Evolutionary conservation across 2,329 filamentous ascomycete species (phyloP).

Genomic region (Neofusicoccum laricinum): DNA sequence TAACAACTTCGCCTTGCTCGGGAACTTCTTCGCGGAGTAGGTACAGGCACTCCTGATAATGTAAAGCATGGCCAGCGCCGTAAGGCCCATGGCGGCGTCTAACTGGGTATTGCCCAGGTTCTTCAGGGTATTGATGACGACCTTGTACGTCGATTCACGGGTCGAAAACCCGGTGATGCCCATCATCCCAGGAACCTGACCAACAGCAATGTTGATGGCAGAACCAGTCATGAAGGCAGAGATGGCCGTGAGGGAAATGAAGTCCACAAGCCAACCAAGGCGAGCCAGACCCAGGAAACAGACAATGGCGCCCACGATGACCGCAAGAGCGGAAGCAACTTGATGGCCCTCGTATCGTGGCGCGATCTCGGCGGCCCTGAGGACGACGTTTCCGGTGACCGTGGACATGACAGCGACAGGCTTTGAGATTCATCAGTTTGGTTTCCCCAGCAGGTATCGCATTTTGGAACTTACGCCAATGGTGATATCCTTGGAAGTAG

Average conservation of each 20-base stretch:
- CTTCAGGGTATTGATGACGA: conserved; percentile 83
- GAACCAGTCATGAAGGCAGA: conserved; percentile 98
- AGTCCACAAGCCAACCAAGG: conserved; percentile 85
- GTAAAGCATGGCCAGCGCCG: conserved; percentile 77
- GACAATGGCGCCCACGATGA: conserved; percentile 78
- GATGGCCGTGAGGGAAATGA: conserved; percentile 87
- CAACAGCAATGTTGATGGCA: conserved; percentile 80
- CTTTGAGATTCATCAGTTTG: conserved; percentile 38
- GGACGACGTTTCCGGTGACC: conserved; percentile 78
- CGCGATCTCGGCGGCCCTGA: conserved; percentile 55
- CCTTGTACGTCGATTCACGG: conserved; percentile 73
- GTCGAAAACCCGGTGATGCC: conserved; percentile 74
- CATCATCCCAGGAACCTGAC: conserved; percentile 79
- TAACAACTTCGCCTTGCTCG: conserved; percentile 67
- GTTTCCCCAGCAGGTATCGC: neutral
- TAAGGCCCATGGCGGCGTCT: conserved; percentile 84
- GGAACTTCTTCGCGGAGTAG: conserved; percentile 65
- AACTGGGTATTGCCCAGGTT: conserved; percentile 64
- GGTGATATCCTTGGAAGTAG: conserved; percentile 97
- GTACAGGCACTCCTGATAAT: conserved; percentile 60
- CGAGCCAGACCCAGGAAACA: conserved; percentile 75
- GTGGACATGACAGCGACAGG: conserved; percentile 96
- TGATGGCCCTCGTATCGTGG: conserved; percentile 60
- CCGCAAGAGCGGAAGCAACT: conserved; percentile 74
- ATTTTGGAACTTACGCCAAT: conserved; percentile 68